Percentiles rank a stretch among this genome's conserved stretches.
These are phyloP conservation scores for Boletus rubescentipes DNA, from an alignment of 768 basidiomycete species.

Conservation along the genomic window DNA sequence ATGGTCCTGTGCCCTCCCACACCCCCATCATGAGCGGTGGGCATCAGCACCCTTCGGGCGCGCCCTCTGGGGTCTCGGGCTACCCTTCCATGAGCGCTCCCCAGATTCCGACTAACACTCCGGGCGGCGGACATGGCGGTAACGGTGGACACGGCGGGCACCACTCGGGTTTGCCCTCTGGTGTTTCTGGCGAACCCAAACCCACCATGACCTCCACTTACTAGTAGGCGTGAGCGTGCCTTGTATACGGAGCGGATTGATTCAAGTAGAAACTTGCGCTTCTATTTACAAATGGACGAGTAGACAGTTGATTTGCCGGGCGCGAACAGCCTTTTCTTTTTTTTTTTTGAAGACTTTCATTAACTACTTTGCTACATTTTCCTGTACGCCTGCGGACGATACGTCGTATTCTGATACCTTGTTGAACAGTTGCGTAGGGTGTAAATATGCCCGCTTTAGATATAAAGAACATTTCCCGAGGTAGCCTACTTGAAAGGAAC, in stretches of 20 bases:
- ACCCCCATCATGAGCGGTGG: background rate
- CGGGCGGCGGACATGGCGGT: no score
- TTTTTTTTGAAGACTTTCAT: no score
- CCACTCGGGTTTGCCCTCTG: background rate
- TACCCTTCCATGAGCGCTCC: background rate
- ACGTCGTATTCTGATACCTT: background rate
- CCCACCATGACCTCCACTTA: no score
- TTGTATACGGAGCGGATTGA: background rate
- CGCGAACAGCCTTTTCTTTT: background rate
- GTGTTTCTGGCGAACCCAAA: background rate
- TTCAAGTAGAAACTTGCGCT: no score
- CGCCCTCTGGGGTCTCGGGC: background rate
- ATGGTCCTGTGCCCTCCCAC: background rate
- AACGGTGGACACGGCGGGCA: no score
- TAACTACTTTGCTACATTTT: background rate
- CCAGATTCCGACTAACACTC: no score
- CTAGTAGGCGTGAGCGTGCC: no score
- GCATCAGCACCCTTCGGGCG: background rate
- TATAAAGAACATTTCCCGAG: no score
- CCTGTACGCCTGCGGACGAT: background rate
- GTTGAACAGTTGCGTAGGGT: background rate
- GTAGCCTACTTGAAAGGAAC: no score
- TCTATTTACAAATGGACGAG: background rate
- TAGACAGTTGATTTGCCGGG: background rate
- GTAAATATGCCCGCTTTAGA: no score